A percentile compares a stretch with the other conserved stretches of the same genome.
These are phyloP conservation scores for Fusarium vanettenii DNA, from an alignment of 2,329 filamentous ascomycete species.

Conservation along the genomic window DNA sequence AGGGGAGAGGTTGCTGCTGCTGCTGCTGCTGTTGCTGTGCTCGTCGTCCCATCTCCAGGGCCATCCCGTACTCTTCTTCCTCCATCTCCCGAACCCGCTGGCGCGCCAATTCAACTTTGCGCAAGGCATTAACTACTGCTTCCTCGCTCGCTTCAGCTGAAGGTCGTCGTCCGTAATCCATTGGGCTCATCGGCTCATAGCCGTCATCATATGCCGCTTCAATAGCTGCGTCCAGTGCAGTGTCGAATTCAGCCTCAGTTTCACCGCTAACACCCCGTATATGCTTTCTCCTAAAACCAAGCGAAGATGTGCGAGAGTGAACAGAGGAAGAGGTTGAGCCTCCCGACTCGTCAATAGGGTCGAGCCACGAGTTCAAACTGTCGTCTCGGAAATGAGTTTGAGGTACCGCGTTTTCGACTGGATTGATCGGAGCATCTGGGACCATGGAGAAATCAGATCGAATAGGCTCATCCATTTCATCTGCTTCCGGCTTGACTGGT, in stretches of 20 bases:
- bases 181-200: slow-evolving; percentile 76
- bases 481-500: slow-evolving; percentile 40
- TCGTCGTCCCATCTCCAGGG: slow-evolving; percentile 59
- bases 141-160: slow-evolving; percentile 56
- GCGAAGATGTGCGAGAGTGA: slow-evolving; percentile 81
- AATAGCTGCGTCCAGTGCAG: slow-evolving; percentile 92
- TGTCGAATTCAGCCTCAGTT: slow-evolving; percentile 92
- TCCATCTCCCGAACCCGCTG: slow-evolving; percentile 81
- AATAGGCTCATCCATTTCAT: slow-evolving; percentile 43
- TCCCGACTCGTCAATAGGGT: slow-evolving; percentile 91
- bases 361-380: slow-evolving; percentile 90
- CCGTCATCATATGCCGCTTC: slow-evolving; percentile 96
- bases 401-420: slow-evolving; percentile 10
- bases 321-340: slow-evolving; percentile 83
- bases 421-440: slow-evolving; percentile 15
- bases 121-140: slow-evolving; percentile 66
- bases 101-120: slow-evolving; percentile 79
- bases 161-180: slow-evolving; percentile 50
- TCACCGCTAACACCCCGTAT: slow-evolving; percentile 75
- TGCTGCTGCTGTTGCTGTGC: slow-evolving; percentile 45
- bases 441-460: slow-evolving; percentile 51
- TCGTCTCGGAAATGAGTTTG: slow-evolving; percentile 65
- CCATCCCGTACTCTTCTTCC: slow-evolving; percentile 65
- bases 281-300: slow-evolving; percentile 75
- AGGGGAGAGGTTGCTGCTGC: slow-evolving; percentile 35